These are phyloP conservation scores for Wallacemonas collosoma DNA, from an alignment of 208 protist genomes.

Conservation along the genomic window DNA sequence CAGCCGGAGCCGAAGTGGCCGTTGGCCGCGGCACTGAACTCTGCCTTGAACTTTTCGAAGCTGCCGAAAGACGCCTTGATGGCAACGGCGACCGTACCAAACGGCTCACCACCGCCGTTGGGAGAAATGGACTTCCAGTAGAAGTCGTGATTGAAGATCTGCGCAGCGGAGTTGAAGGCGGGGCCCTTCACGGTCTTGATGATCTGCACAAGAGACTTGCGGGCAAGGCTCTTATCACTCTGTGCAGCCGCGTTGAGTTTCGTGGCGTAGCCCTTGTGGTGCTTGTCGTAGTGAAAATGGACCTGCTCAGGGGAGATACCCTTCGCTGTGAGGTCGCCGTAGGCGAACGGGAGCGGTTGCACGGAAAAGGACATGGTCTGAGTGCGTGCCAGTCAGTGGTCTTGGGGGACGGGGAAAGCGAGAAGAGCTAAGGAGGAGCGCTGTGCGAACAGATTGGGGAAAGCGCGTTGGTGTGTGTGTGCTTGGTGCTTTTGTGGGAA, in stretches of 20 bases:
- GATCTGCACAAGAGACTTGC: conserved; percentile 64
- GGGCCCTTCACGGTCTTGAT: conserved; percentile 50
- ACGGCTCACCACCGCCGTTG: conserved; percentile 34
- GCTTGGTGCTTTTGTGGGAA: too few relatives aligned
- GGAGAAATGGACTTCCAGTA: conserved; percentile 81
- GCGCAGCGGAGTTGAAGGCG: conserved; percentile 80
- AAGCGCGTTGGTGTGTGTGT: too few relatives aligned
- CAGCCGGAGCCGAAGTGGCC: conserved; percentile 90
- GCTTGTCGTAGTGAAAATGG: conserved; percentile 75
- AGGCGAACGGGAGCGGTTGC: conserved; percentile 48
- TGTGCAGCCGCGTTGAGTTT: conserved; percentile 67
- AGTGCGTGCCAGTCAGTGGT: too few relatives aligned
- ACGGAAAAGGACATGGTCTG: conserved; percentile 40
- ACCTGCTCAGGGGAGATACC: conserved; percentile 60
- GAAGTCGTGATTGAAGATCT: conserved; percentile 88
- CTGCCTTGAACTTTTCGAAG: conserved; percentile 83
- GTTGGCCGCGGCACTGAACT: conserved; percentile 60
- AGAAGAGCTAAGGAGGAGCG: too few relatives aligned
- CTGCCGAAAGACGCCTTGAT: conserved; percentile 60
- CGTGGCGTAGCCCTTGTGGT: conserved; percentile 69
- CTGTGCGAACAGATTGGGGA: too few relatives aligned
- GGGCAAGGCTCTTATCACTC: conserved; percentile 27
- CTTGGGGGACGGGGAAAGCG: too few relatives aligned
- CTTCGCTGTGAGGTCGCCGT: conserved; percentile 48
- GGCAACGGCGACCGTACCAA: too few relatives aligned